Percentiles rank a stretch among this genome's conserved stretches.
phyloP scores from a whole-genome alignment of 306 rosid species.

The barrel medic (Medicago truncatula) region MtrunA17r5.0-ANR NC_053049.1:39608001-39608500 shows the following conservation, averaged over 20 bases:
- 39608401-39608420: not conserved
- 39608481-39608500: not conserved
- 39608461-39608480: not conserved
- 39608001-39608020: constrained; percentile 6
- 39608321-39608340: not conserved
- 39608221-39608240: not conserved
- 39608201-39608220: not conserved
- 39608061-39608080: constrained; percentile 86
- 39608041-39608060: constrained; percentile 75
- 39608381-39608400: not conserved
- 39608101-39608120: constrained; percentile 15
- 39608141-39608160: too few species aligned
- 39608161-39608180: not conserved
- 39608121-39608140: constrained; percentile 29
- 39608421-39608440: not conserved
- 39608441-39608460: not conserved
- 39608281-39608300: not conserved
- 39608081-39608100: constrained; percentile 49
- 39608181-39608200: constrained; percentile 3
- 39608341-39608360: not conserved
- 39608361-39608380: not conserved
- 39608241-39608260: not conserved
- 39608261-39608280: not conserved
- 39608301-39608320: not conserved
- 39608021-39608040: constrained; percentile 4